Percentiles rank a stretch among this genome's conserved stretches.
Evolutionary conservation across 1,284 basidiomycete genomes (phyloP).

Genomic region (Moniliella sp.): DNA sequence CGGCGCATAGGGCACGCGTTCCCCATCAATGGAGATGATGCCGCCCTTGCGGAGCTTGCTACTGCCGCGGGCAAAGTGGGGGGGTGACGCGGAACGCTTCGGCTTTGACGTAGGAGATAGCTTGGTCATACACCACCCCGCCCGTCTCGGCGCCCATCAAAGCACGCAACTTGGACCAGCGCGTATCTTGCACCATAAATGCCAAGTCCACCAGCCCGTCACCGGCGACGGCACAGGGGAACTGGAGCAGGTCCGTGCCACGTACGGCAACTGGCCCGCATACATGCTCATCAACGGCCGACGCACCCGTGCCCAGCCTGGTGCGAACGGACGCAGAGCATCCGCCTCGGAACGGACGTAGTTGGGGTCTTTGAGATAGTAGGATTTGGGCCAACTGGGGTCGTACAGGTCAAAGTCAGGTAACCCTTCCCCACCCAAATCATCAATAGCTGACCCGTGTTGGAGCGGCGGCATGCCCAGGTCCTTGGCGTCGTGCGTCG

Average conservation of each 20-base stretch:
- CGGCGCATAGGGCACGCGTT: conserved; percentile 53
- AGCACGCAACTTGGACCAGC: conserved; percentile 12
- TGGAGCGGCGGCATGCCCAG: too few relatives aligned
- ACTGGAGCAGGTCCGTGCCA: conserved; percentile 27
- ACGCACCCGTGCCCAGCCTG: conserved; percentile 10
- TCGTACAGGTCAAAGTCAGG: too few relatives aligned
- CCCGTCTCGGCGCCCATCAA: conserved; percentile 19
- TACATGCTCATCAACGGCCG: conserved; percentile 18
- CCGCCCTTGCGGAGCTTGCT: conserved; percentile 9
- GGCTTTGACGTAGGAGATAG: conserved; percentile 22
- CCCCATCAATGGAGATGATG: conserved; percentile 51
- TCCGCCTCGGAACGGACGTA: too few relatives aligned
- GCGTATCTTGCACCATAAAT: conserved; percentile 13
- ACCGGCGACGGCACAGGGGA: conserved; percentile 21
- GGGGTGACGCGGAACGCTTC: conserved; percentile 26
- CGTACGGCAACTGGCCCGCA: conserved; percentile 25
- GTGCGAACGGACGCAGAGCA: too few relatives aligned
- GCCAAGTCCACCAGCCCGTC: conserved; percentile 21
- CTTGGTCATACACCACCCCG: conserved; percentile 13
- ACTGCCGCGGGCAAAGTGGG: conserved; percentile 8
- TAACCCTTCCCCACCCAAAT: too few relatives aligned
- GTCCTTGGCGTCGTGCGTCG: too few relatives aligned
- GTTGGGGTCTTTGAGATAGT: too few relatives aligned
- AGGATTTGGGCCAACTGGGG: too few relatives aligned
- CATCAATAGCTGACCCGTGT: too few relatives aligned